Evolutionary conservation across 1,139 yeast species (phyloP), one percentile per base, ranked within the genome.

Genomic region (Taphrina flavorubra): DNA sequence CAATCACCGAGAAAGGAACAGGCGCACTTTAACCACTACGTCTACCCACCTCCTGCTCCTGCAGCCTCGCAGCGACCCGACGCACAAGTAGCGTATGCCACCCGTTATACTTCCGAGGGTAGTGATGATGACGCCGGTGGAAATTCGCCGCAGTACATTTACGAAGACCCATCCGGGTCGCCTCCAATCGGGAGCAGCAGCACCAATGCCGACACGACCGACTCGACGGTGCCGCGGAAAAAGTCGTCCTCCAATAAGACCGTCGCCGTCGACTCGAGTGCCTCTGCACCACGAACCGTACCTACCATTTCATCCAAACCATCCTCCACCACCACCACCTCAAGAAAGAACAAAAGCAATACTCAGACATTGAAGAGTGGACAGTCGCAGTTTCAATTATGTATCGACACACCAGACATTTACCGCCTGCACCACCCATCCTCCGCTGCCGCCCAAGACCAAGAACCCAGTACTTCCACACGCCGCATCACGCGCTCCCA

Each of bases 11-110:
- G 47, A 18, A 56, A 47, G 42, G 61, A 55, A 20, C 67, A 56
- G 39, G 67, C 67, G 31, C 59, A 56, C 44, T 63, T 63, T 61
- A 63, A 63, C 36, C 59, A 63, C 61, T 63, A 53, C 55, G 20
- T 42, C 36, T 63, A 63, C 20, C 67, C 67, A 13, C 60, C 61
- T 4, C 47, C 47, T 10, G 16, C 46, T 14, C 47, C 10, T 1
- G 1, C 11, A 53, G 1, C 31, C 31, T 16, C 58, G 36, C 42
- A 53, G 34, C 31, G 31, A 25, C 31, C 31, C 31, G 31, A 25
- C 31, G 31, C 31, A 25, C 31, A 25, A 25, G 31, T 25, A n/a
- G 10, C 40, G 14, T 39, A 39, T 14, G 11, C 11, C 42, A 39
- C 42, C 2, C 14, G 14, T 14, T 10, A 39, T 2, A 6, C 11